Base-by-base conservation (phyloP, 306 rosid species). In the Fagus sylvatica region DNA sequence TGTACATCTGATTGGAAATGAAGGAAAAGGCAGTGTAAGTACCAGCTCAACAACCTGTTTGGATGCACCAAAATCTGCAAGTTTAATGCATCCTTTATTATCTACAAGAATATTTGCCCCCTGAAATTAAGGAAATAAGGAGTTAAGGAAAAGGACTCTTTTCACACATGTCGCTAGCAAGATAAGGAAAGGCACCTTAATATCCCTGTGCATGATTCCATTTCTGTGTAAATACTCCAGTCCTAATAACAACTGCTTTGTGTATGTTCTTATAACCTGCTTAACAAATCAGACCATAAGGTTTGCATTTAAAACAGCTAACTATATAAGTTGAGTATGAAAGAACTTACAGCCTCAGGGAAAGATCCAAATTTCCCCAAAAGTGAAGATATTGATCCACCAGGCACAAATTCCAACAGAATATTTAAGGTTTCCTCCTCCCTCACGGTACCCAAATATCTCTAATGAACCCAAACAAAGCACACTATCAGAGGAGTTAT, bases 51-150 rank as follows among this genome's bases (percentile, higher is more conserved):
- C 98, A 51, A 93, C 99, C 66, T 96, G 99, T 76, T 96, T 96
- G 57, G 99, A 96, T 55, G 99, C 99, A 78, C 99, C 99, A 86
- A 96, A 96, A 87, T 96, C 99, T 71, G 99, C 99, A 82, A 96
- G 97, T 84, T 93, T 96, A 76, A 96, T 96, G 90, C 98, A 90
- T 49, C 98, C 99, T 85, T 90, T 91, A 84, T 96, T 96, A 88
- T 96, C 99, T 68, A 96, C 99, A 85, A 96, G 99, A 83, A 96
- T 96, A 80, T 96, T 96, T 59, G 98, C 99, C 81, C 99, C 99
- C 99, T 96, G 91, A 74, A 89, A 82, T 67, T 59, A 74, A 67
- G 32, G 17, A 30, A 46, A 60, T 5, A 40, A 53, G 33, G 15
- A 9, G 55, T 65, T 8, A 64, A 74, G 57, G 69, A 17, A 56